These are phyloP conservation scores for Paxillus rubicundulus DNA, from an alignment of 768 basidiomycete species.

Conservation along the genomic window DNA sequence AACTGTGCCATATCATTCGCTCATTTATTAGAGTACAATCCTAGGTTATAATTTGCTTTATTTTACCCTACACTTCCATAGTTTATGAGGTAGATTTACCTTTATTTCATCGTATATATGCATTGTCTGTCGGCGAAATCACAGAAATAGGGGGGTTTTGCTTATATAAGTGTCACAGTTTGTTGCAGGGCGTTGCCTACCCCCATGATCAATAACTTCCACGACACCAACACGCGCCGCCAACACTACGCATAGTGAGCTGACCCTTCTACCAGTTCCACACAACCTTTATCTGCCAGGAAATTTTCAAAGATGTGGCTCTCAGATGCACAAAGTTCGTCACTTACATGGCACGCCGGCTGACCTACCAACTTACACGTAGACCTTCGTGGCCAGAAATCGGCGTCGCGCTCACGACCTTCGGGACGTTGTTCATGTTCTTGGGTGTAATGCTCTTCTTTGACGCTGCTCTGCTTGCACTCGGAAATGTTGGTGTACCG, in stretches of 20 bases:
- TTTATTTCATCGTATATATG: no score
- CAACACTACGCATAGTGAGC: not conserved
- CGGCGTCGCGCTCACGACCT: conserved; percentile 94
- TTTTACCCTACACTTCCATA: no score
- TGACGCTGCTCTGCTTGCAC: conserved; percentile 89
- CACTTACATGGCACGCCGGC: not conserved
- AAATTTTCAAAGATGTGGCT: conserved; percentile 42
- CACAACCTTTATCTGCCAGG: not conserved
- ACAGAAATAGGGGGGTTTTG: no score
- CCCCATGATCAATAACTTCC: not conserved
- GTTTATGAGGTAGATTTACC: no score
- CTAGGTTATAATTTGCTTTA: no score
- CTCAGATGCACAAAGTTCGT: conserved; percentile 50
- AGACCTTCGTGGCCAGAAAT: conserved; percentile 60
- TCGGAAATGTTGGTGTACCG: conserved; percentile 81
- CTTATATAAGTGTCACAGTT: no score
- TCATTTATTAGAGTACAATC: no score
- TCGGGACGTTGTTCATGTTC: conserved; percentile 94
- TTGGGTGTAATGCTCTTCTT: conserved; percentile 96
- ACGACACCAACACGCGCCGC: not conserved
- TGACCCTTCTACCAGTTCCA: conserved; percentile 6
- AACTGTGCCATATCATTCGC: no score
- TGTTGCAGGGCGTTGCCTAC: no score
- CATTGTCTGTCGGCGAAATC: no score
- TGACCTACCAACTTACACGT: not conserved